Base-by-base conservation (phyloP, 2,329 filamentous ascomycete species). In the Paecilomyces dactylethromorphus region DNA sequence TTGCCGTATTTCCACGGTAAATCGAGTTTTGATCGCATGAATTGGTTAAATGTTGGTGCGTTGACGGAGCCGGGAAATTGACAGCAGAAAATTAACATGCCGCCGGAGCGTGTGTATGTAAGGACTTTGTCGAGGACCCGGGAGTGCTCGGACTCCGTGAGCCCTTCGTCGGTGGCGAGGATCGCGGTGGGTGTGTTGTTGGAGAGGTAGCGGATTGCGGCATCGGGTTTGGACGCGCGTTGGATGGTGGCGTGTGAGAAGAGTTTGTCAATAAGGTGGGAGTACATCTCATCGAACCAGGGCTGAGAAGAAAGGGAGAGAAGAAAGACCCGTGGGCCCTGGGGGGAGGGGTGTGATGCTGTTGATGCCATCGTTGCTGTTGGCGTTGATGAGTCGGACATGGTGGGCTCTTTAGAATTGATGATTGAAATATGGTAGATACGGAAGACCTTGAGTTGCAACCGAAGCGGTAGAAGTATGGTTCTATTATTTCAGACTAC, bases 41-140 rank as follows among this genome's bases (percentile, higher is more conserved):
- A 64, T 0, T 53, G 13, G 18, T 66, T 58, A 31, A 69, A 62
- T 2, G 18, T 56, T 15, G 62, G 60, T 60, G 65, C 58, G 55
- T 52, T 55, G 55, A 63, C 61, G 55, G 66, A 63, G 52, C 7
- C 64, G 51, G 61, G 59, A 59, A 71, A 71, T 50, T 62, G 59
- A 3, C 69, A 59, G 7, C 65, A 69, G 52, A 69, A 58, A 1
- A 72, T 65, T 2, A 68, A 59, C 7, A 60, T 59, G 21, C 69
- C 68, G 11, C 70, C 68, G 50, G 63, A 57, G 1, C 50, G 39
- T 12, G 66, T 53, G 57, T 71, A 72, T 1, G 63, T 18, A 1
- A 61, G 49, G 15, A 71, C 33, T 31, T 58, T 64, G 11, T 66
- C 52, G 13, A 70, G 56, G 3, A 70, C 62, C 8, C 24, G n/a